Evolutionary conservation across 371 early-diverging fungal species (phyloP), one percentile per base, ranked within the genome.

Genomic region (Apophysomyces variabilis): DNA sequence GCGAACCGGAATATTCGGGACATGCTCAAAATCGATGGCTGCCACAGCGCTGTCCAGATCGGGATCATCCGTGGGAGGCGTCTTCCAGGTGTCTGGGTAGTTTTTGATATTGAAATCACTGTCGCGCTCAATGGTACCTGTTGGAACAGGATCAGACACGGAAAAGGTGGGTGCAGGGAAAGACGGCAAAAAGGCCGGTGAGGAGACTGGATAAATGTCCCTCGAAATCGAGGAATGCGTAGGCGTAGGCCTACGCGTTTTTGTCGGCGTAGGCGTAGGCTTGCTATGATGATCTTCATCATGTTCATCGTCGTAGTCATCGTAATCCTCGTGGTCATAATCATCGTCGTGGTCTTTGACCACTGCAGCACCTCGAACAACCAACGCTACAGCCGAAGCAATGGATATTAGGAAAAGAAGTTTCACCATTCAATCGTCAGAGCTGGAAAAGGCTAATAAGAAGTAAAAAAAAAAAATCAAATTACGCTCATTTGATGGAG

Each of bases 11-110:
- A 73, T 66, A 1, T 76, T 64, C 32, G 84, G 84, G 0, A 81
- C 80, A 38, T 77, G 72, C 43, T 69, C 61, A 78, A 79, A 81
- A 39, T 84, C 78, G 50, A 84, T 75, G 21, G 75, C 74, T 0
- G 64, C 62, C 5, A 84, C 58, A 54, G 73, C 79, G 0, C 70
- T 72, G 41, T 75, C 65, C 7, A 84, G 73, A 38, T 77, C 78
- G 1, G 74, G 69, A 18, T 72, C 70, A 38, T 73, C 65, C 9
- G 60, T 65, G 37, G 64, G 60, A 44, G 76, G 73, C 1, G 64
- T 65, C 3, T 39, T 58, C 76, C 73, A 73, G 4, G 60, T 45
- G 3, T 57, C 46, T 5, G 76, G 76, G 45, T 76, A 76, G 7
- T 47, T 62, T 13, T 62, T 50, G 8, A 58, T 11, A n/a, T 68